Percentiles rank a stretch among this genome's conserved stretches.
These are phyloP conservation scores for Coelastrella sp. DNA, from an alignment of 139 green algal species.

Conservation along the genomic window DNA sequence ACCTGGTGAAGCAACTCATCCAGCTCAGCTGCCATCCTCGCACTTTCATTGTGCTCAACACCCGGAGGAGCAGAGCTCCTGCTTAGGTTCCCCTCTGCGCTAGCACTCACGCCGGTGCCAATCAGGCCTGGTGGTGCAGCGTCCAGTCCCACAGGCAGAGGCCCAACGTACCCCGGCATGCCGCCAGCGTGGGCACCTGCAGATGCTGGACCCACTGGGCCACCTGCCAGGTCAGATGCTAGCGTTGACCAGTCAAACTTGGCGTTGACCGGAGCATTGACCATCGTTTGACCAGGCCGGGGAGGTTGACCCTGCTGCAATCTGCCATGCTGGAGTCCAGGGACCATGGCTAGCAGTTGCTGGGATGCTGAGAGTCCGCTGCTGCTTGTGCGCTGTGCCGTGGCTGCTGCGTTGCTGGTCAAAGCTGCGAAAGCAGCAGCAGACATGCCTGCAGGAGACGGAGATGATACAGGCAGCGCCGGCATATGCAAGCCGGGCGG, in stretches of 20 bases:
- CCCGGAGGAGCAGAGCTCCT: too few relatives aligned
- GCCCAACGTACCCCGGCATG: neutral
- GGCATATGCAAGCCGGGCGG: neutral
- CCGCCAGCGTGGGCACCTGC: neutral
- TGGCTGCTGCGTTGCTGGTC: neutral
- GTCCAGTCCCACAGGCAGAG: too few relatives aligned
- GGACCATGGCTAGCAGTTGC: slow-evolving; percentile 26
- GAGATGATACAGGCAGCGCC: neutral
- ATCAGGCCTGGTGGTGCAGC: too few relatives aligned
- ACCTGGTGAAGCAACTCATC: slow-evolving; percentile 43
- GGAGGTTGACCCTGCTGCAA: neutral
- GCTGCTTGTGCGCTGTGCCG: too few relatives aligned
- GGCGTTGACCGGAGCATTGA: neutral
- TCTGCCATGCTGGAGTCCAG: neutral
- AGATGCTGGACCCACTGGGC: neutral
- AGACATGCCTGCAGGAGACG: neutral
- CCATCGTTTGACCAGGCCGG: neutral
- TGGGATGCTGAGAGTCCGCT: slow-evolving; percentile 1
- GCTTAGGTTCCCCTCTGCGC: too few relatives aligned
- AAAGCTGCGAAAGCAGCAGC: neutral
- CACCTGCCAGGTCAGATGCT: neutral
- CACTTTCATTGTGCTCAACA: slow-evolving; percentile 29
- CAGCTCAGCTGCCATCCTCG: slow-evolving; percentile 39
- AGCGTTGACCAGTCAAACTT: slow-evolving; percentile 25
- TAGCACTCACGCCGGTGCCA: too few relatives aligned